Evolutionary conservation across 2,329 filamentous ascomycete genomes (phyloP).

Genomic region (Aphanocladium album): DNA sequence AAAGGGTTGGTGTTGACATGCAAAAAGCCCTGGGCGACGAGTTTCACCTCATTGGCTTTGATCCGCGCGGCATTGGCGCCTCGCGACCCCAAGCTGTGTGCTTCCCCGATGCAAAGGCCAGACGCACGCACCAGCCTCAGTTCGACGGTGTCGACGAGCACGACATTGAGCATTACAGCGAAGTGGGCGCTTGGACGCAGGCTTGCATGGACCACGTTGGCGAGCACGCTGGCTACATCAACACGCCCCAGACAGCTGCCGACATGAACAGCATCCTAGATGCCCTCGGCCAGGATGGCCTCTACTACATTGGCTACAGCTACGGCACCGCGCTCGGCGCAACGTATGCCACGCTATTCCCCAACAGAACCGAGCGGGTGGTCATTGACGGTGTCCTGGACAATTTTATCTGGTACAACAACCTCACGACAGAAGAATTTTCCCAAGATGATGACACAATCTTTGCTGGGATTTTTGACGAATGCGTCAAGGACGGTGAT

Average conservation of each 20-base stretch:
- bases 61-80: constrained; percentile 38
- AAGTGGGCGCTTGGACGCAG: constrained; percentile 33
- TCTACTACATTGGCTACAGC: constrained; percentile 38
- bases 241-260: constrained; percentile 45
- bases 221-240: constrained; percentile 39
- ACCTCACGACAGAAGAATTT: background rate
- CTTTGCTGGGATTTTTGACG: background rate
- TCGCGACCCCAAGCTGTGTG: constrained; percentile 31
- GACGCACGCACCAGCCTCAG: constrained; percentile 23
- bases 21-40: background rate
- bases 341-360: constrained; percentile 25
- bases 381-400: constrained; percentile 20
- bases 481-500: constrained; percentile 1
- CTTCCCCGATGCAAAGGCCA: constrained; percentile 31
- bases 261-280: constrained; percentile 48
- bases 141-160: constrained; percentile 22
- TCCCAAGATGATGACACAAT: background rate
- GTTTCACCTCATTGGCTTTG: constrained; percentile 36
- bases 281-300: constrained; percentile 27
- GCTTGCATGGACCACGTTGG: constrained; percentile 41
- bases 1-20: background rate
- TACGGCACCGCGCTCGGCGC: constrained; percentile 30
- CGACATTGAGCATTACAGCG: constrained; percentile 34
- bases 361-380: constrained; percentile 15
- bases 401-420: background rate